Percentiles rank a stretch among this genome's conserved stretches.
Evolutionary conservation across 345 rosid species (phyloP).

Genomic region (Nasturtium officinale): DNA sequence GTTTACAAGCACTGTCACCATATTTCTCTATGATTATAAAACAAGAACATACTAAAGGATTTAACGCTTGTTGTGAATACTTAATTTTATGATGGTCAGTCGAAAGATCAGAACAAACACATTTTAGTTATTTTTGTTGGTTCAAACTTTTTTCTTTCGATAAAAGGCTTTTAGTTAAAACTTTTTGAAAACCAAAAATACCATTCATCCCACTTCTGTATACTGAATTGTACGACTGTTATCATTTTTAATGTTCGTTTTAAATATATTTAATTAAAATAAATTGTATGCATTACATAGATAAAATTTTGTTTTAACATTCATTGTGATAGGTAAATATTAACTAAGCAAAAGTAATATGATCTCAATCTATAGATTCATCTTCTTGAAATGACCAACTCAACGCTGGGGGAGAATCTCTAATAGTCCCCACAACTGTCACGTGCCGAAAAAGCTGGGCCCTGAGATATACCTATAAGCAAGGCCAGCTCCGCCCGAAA

Average conservation of each 20-base stretch:
- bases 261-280: background rate
- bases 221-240: background rate
- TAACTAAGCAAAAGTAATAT: background rate
- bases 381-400: conserved; percentile 32
- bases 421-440: conserved; percentile 19
- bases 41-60: background rate
- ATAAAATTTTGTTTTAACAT: background rate
- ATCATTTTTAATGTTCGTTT: background rate
- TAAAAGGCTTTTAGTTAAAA: too few species aligned
- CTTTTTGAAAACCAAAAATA: background rate
- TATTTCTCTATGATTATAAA: background rate
- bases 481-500: conserved; percentile 41
- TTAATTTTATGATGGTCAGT: background rate
- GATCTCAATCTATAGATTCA: background rate
- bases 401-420: conserved; percentile 24
- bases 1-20: background rate
- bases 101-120: background rate
- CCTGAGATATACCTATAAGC: conserved; percentile 34
- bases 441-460: conserved; percentile 39
- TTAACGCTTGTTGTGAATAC: background rate
- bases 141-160: background rate
- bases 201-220: too few species aligned
- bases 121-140: background rate
- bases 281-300: background rate
- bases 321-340: background rate